Conservation (phyloP, 1,284 basidiomycete species). For the Papiliotrema flavescens region DNA sequence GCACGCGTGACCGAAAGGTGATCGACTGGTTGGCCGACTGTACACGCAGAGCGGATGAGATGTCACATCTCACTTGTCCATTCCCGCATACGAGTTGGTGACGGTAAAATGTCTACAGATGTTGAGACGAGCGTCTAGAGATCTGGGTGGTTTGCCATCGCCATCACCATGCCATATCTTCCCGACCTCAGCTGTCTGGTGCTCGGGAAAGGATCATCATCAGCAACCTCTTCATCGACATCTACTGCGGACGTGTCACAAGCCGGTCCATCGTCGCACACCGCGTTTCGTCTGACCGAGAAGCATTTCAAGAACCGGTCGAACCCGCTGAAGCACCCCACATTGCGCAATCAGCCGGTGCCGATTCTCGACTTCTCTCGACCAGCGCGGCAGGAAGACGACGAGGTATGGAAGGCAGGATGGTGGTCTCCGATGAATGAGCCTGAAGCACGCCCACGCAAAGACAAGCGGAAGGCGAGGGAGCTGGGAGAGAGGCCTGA, state of each 20-base stretch:
- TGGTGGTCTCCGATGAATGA: constrained; percentile 37
- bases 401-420: constrained; percentile 41
- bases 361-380: constrained; percentile 41
- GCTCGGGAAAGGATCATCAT: background rate
- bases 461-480: constrained; percentile 26
- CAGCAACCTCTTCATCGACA: no score
- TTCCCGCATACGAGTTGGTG: no score
- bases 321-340: constrained; percentile 21
- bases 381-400: constrained; percentile 25
- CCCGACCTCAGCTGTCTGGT: background rate
- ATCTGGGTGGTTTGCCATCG: no score
- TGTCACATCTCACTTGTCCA: no score
- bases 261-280: constrained; percentile 7
- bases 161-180: background rate
- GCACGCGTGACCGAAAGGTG: no score
- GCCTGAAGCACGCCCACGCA: constrained; percentile 4
- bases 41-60: no score
- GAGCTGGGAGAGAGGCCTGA: constrained; percentile 29
- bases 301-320: constrained; percentile 48
- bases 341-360: constrained; percentile 14
- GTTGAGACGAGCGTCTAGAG: no score
- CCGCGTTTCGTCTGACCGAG: constrained; percentile 43
- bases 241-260: no score
- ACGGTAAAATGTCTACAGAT: no score
- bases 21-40: no score